Evolutionary conservation across 129 eudicot species (phyloP).

Genomic region (Flaveria robusta): DNA sequence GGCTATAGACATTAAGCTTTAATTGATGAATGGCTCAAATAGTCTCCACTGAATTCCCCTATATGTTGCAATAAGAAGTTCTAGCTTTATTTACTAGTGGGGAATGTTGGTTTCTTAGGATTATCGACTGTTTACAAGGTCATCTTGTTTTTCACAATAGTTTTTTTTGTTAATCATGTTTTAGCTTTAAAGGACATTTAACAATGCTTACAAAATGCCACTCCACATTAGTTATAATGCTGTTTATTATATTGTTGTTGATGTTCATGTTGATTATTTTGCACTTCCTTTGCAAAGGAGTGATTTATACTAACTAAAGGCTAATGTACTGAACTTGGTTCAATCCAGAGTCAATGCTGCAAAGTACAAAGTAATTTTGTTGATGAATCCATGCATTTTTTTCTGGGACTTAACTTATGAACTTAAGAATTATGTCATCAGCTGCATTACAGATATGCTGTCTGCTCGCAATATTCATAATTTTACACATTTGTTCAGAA

Average conservation of each 20-base stretch:
- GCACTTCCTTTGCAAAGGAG: conserved; percentile 21
- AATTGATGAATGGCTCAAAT: neutral
- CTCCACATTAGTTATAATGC: neutral
- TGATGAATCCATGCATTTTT: neutral
- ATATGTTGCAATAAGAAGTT: neutral
- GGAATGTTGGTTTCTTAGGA: conserved; percentile 20
- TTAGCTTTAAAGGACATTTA: neutral
- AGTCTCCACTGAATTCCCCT: neutral
- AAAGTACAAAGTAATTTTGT: neutral
- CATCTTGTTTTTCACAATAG: neutral
- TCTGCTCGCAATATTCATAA: neutral
- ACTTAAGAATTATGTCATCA: neutral
- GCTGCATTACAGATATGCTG: conserved; percentile 2
- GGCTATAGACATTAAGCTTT: neutral
- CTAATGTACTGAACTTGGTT: neutral
- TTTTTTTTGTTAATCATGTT: neutral
- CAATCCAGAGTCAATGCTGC: neutral
- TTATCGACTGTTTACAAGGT: neutral
- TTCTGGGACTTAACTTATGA: neutral
- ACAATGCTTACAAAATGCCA: neutral
- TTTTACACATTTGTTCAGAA: conserved; percentile 4
- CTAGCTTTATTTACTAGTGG: conserved; percentile 10
- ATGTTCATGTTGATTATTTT: conserved; percentile 14
- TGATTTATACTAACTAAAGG: neutral
- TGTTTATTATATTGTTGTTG: conserved; percentile 2